Evolutionary conservation across 2,329 filamentous ascomycete species (phyloP).

Genomic region (Colletotrichum spinosum): DNA sequence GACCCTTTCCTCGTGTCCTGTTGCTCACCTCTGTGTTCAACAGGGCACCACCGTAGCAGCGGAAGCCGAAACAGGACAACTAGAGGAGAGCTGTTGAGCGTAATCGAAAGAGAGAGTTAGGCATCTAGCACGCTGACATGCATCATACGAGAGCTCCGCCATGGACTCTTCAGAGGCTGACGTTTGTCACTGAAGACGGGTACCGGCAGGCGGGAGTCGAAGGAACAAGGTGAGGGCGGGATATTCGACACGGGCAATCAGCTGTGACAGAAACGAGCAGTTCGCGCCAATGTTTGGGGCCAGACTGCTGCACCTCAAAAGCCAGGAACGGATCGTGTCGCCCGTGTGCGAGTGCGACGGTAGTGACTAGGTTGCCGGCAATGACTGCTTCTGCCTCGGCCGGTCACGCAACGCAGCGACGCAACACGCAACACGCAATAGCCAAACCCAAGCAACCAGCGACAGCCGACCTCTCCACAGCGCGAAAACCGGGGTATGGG

Average conservation of each 20-base stretch:
- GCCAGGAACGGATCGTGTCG: neutral
- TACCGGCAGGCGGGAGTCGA: constrained; percentile 15
- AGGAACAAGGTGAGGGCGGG: constrained; percentile 6
- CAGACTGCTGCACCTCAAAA: neutral
- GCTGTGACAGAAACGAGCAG: constrained; percentile 12
- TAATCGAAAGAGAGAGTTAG: constrained; percentile 8
- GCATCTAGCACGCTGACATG: constrained; percentile 32
- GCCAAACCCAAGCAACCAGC: constrained; percentile 4
- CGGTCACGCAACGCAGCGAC: constrained; percentile 18
- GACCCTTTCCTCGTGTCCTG: constrained; percentile 1
- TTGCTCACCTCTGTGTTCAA: constrained; percentile 11
- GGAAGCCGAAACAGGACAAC: constrained; percentile 14
- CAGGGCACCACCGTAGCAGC: constrained; percentile 17
- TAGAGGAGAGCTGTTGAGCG: constrained; percentile 21
- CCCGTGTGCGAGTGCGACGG: constrained; percentile 22
- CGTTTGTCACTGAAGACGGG: neutral
- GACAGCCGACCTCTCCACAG: constrained; percentile 19
- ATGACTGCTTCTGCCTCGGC: constrained; percentile 33
- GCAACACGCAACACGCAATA: too few species aligned
- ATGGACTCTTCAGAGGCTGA: constrained; percentile 15
- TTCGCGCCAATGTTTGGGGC: constrained; percentile 26
- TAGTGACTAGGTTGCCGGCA: constrained; percentile 20
- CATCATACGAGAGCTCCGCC: constrained; percentile 34
- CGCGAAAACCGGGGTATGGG: constrained; percentile 18
- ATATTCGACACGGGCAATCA: constrained; percentile 31